Evolutionary conservation across 345 rosid species (phyloP).

Genomic region (Crucihimalaya himalaica): DNA sequence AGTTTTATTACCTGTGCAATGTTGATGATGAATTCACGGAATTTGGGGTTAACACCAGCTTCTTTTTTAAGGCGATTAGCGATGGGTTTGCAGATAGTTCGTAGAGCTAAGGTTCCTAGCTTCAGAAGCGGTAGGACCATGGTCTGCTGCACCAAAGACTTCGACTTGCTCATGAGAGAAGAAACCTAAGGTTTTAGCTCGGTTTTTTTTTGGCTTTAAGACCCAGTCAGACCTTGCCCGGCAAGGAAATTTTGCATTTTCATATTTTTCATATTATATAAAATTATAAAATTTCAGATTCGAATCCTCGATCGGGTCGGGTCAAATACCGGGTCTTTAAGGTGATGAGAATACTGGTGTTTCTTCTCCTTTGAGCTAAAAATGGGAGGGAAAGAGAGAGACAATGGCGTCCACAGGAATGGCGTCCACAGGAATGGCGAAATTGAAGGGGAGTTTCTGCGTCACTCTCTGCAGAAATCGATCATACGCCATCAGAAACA

Average conservation of each 20-base stretch:
- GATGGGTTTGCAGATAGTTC: conserved; percentile 73
- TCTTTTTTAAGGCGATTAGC: conserved; percentile 80
- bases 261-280: background rate
- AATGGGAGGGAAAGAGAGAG: conserved; percentile 41
- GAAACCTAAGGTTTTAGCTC: background rate
- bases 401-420: conserved; percentile 46
- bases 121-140: conserved; percentile 66
- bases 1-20: conserved; percentile 61
- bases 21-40: conserved; percentile 71
- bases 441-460: conserved; percentile 37
- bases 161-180: conserved; percentile 1
- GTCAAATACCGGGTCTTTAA: conserved; percentile 9
- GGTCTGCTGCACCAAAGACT: conserved; percentile 23
- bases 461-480: conserved; percentile 41
- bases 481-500: conserved; percentile 22
- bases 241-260: conserved; percentile 22
- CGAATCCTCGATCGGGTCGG: conserved; percentile 23
- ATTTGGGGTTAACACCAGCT: conserved; percentile 66
- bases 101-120: conserved; percentile 80
- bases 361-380: conserved; percentile 25
- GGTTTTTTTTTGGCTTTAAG: background rate
- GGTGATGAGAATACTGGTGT: background rate
- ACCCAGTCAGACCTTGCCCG: conserved; percentile 25
- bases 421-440: conserved; percentile 50
- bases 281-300: background rate